phyloP scores from a whole-genome alignment of 106 monocot species.

The Allium cepa region DNA sequence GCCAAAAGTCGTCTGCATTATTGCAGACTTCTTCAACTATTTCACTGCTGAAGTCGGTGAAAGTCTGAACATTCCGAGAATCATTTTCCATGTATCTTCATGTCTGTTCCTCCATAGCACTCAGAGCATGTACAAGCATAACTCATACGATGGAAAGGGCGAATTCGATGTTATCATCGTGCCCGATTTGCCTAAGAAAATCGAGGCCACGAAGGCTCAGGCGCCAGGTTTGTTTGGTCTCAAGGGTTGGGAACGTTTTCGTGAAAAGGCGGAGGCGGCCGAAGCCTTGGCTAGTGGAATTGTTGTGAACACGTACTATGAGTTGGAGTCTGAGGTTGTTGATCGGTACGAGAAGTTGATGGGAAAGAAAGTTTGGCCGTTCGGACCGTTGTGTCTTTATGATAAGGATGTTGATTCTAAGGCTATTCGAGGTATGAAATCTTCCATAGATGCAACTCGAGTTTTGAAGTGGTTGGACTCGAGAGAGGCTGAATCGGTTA shows the following conservation, averaged over 20 bases:
- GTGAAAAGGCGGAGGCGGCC: neutral
- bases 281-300: neutral
- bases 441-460: conserved; percentile 2
- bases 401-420: conserved; percentile 1
- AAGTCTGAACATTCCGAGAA: conserved; percentile 28
- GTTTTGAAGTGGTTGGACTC: conserved; percentile 31
- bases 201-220: conserved; percentile 22
- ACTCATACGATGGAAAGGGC: conserved; percentile 8
- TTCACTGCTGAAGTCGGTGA: conserved; percentile 11
- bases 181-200: conserved; percentile 22
- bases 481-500: conserved; percentile 12
- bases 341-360: conserved; percentile 2
- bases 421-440: conserved; percentile 7
- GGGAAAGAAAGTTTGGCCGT: conserved; percentile 18
- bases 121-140: conserved; percentile 2
- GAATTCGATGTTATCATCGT: conserved; percentile 14
- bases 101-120: conserved; percentile 18
- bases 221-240: neutral
- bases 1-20: too few species aligned
- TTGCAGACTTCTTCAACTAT: too few species aligned
- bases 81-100: conserved; percentile 31
- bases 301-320: neutral
- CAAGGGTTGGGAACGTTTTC: neutral
- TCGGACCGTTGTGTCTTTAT: conserved; percentile 34
- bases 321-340: neutral